These are phyloP conservation scores for Malus domestica DNA, from an alignment of 306 rosid genomes.

Conservation along the genomic window ASM211411v1 NC_041801.1:8294501-8295000, in stretches of 20 bases:
- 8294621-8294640: neutral
- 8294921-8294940: conserved; percentile 93
- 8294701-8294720: neutral
- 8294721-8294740: neutral
- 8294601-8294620: neutral
- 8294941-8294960: conserved; percentile 72
- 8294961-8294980: conserved; percentile 81
- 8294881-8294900: conserved; percentile 95
- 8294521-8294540: conserved; percentile 10
- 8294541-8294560: neutral
- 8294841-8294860: conserved; percentile 99
- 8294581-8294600: neutral
- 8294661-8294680: neutral
- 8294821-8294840: conserved; percentile 75
- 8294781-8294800: neutral
- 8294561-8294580: neutral
- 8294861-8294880: conserved; percentile 86
- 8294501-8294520: conserved; percentile 82
- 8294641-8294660: neutral
- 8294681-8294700: neutral
- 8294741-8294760: neutral
- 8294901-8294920: conserved; percentile 98
- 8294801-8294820: neutral
- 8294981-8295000: conserved; percentile 59
- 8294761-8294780: neutral